Evolutionary conservation across 306 rosid genomes (phyloP), one percentile per base, ranked within the genome.

Genomic region (Trifolium pratense): DNA sequence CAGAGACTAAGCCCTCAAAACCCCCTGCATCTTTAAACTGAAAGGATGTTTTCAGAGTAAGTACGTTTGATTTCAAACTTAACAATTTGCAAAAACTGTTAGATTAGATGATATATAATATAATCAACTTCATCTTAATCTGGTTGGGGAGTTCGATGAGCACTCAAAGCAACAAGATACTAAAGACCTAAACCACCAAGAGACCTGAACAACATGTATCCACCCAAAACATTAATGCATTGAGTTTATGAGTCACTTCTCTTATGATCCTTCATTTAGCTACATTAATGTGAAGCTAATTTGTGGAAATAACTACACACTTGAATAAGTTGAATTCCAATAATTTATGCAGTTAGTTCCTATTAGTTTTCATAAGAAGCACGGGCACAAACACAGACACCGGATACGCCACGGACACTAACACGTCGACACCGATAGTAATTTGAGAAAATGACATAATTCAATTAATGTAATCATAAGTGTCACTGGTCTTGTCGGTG

Each of bases 21-120:
- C 97, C 97, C 70, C 97, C 97, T 64, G 99, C 84, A 85, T 95
- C 99, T 73, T 91, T 90, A 81, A 95, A 95, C 97, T 95, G 89
- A 83, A 74, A 81, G 55, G 37, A 68, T 66, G 48, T 73, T 49
- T 71, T 82, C 51, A 65, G 61, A 69, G 82, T 75, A 70, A 75
- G 79, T 51, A 79, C 42, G 20, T 32, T 25, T 55, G 49, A 79
- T 23, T 64, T 48, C n/a, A 53, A 65, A 23, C 60, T 42, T 40
- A 68, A 57, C 9, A 18, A 66, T 43, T 68, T 39, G 36, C 72
- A 61, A 42, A 32, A 66, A 70, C 63, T 52, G 20, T 3, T 34
- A 51, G 13, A 34, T 51, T 51, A 7, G 5, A 48, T 16, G 29
- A 32, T 31, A 68, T 20, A 14, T 40, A 34, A 34, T 17, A 34